A percentile compares a stretch with the other conserved stretches of the same genome.
Evolutionary conservation across 2,329 filamentous ascomycete species (phyloP).

Genomic region (Leptographium galeiforme): DNA sequence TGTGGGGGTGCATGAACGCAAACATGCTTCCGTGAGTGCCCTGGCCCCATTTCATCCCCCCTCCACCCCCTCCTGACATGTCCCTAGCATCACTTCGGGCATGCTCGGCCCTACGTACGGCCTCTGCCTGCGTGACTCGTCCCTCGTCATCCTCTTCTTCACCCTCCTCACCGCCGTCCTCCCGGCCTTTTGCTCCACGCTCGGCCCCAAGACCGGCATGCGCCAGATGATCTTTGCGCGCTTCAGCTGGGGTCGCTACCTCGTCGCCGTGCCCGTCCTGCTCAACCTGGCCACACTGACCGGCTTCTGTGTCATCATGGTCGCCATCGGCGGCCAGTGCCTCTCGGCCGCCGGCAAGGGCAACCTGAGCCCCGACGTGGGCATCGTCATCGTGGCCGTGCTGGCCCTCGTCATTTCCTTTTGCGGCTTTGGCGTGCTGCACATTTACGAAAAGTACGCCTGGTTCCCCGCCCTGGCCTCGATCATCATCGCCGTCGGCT

Average conservation of each 20-base stretch:
- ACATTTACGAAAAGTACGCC: conserved; percentile 11
- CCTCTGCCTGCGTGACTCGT: conserved; percentile 39
- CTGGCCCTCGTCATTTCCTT: conserved; percentile 11
- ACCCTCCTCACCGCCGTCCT: conserved; percentile 38
- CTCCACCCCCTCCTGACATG: background rate
- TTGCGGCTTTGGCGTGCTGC: conserved; percentile 11
- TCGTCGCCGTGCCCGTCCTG: conserved; percentile 45
- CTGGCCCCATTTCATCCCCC: background rate
- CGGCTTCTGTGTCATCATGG: conserved; percentile 50
- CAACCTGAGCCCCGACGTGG: conserved; percentile 35
- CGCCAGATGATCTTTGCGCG: conserved; percentile 53
- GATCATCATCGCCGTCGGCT: conserved; percentile 9
- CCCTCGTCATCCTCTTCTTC: conserved; percentile 52
- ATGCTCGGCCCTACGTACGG: conserved; percentile 44
- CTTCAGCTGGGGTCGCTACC: conserved; percentile 47
- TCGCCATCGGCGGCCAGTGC: conserved; percentile 46
- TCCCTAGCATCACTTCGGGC: conserved; percentile 39
- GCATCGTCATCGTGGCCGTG: conserved; percentile 40
- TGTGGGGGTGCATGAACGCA: conserved; percentile 35
- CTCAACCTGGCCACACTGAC: conserved; percentile 49
- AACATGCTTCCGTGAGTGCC: conserved; percentile 29
- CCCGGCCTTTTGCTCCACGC: conserved; percentile 42
- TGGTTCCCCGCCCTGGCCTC: conserved; percentile 11
- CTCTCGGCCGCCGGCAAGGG: conserved; percentile 38
- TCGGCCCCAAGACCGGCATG: conserved; percentile 50